phyloP scores from a whole-genome alignment of 1,284 basidiomycete species.

The Trichosporon sp. region DNA sequence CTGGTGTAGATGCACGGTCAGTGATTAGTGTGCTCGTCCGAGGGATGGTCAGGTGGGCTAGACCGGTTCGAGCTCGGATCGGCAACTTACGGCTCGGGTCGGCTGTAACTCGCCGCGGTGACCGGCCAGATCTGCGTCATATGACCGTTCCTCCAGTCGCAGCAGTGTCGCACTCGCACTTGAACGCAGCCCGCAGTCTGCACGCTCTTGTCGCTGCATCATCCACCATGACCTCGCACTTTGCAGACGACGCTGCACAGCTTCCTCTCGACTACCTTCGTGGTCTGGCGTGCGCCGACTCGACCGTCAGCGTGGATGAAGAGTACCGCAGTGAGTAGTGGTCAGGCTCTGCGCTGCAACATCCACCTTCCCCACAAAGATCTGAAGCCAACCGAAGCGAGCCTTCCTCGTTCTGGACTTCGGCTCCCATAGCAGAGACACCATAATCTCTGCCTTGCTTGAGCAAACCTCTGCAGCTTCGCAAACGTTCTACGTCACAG shows the following conservation, averaged over 20 bases:
- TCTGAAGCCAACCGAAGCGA: too few relatives aligned
- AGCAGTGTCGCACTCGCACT: background rate
- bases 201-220: background rate
- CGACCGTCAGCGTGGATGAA: constrained; percentile 60
- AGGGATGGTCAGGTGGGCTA: too few relatives aligned
- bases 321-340: constrained; percentile 20
- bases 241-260: constrained; percentile 60
- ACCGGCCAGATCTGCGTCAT: background rate
- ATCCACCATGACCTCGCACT: constrained; percentile 52
- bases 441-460: too few relatives aligned
- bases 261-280: constrained; percentile 69
- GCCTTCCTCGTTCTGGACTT: background rate
- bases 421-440: too few relatives aligned
- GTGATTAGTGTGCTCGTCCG: background rate
- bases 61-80: too few relatives aligned
- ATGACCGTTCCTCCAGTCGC: background rate
- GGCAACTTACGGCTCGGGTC: constrained; percentile 2
- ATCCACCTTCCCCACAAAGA: too few relatives aligned
- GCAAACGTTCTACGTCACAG: background rate
- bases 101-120: background rate
- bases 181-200: background rate
- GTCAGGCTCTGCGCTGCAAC: background rate
- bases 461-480: background rate
- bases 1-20: background rate
- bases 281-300: constrained; percentile 65